Base-by-base conservation (phyloP, 345 rosid species). In the Sonneratia alba region DNA sequence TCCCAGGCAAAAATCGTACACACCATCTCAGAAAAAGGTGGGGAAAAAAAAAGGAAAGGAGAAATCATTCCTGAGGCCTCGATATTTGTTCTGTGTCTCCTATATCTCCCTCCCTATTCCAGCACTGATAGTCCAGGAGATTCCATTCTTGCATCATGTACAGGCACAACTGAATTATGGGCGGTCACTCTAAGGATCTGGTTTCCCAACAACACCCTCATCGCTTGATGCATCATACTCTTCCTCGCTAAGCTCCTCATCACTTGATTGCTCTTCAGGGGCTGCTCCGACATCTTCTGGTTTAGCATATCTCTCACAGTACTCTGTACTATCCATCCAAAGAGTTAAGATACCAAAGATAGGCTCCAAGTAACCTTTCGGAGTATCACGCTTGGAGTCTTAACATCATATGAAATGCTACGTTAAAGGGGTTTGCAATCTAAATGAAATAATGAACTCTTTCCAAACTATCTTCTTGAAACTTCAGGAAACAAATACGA, bases 281-380 rank as follows among this genome's bases (percentile, higher is more conserved):
- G 71, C 87, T 10, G 74, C 75, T 15, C 85, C 83, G 8, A 75
- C 71, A 42, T 91, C 96, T 80, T 89, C 96, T 24, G 92, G 82
- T 77, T 88, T 93, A 15, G 98, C 97, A 78, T 91, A 88, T 76
- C 88, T 89, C 86, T 91, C 94, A 69, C 90, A 84, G 70, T 86
- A 89, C 76, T 93, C 98, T 93, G 84, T 32, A 65, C 2, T 65
- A 40, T 42, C 5, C 3, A 21, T 40, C 32, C 32, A n/a, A 67
- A 40, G 43, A 65, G 21, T 1, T 13, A 19, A 36, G 70, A 67
- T n/a, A 47, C 21, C 6, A 2, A 22, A 67, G 51, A 61, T 61
- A 61, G 0, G 65, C 36, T 61, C 27, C 65, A 61, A 61, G 65
- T 34, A 24, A 27, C 65, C 6, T 42, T 9, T 22, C 65, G 1